Base-by-base conservation (phyloP, 2,329 filamentous ascomycete genomes). In the Fusarium longipes region DNA sequence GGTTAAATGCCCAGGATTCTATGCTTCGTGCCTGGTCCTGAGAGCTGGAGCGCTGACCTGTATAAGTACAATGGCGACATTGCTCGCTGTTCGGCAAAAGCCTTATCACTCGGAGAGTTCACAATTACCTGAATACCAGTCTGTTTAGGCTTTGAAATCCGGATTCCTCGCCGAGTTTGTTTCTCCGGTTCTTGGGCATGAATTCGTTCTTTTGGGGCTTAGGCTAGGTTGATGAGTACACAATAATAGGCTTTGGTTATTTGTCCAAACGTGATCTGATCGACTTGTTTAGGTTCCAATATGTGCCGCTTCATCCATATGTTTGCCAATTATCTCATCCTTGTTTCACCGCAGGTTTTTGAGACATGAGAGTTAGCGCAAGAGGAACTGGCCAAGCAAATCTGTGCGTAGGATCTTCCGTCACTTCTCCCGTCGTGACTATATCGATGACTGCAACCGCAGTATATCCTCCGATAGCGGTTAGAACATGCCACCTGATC, bases 401-500 rank as follows among this genome's bases (percentile, higher is more conserved):
- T 0, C 33, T 49, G 3, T 68, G 39, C 0, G 64, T 74, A 3
- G 73, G 54, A 33, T 81, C 78, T 8, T 74, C 38, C 2, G 52
- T 43, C 5, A 79, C 71, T 18, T 80, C 73, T 0, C 71, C 76
- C 0, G 78, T 73, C 0, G 76, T 79, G 4, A 81, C 73, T 3
- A 76, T 39, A 29, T 81, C 80, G 11, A 81, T 73, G 24, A 79
- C 59, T 0, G 72, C 78, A 10, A 81, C 78, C 3, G 74, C 79
- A 6, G 77, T 72, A 36, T 81, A 81, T 4, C 79, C 80, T 12
- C 80, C 80, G 27, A 81, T 77, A 1, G 77, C 77, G 6, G 80
- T 82, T 8, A 81, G 75, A 8, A 81, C 38, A 57, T 82, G 80
- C 80, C 80, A 81, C 79, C 79, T 81, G 14, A 17, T 12, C 0